Percentiles rank a stretch among this genome's conserved stretches.
These are phyloP conservation scores for Quercus tomentella DNA, from an alignment of 331 rosid species.

Conservation along the genomic window DNA sequence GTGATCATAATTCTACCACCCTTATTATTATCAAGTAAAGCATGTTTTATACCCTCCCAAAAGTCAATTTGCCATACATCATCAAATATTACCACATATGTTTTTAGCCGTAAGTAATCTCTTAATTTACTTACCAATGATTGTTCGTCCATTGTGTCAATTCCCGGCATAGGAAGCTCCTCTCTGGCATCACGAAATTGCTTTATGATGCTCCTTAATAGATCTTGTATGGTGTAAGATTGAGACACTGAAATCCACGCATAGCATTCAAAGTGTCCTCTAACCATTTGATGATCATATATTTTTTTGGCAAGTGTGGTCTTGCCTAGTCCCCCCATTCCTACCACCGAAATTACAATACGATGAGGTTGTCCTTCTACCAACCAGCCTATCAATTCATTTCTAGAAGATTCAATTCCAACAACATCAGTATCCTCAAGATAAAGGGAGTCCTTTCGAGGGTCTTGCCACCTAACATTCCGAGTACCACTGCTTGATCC, in stretches of 20 bases:
- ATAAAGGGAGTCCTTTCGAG: background rate
- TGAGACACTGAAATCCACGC: slow-evolving; percentile 16
- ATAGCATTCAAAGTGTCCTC: background rate
- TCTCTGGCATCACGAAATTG: no score
- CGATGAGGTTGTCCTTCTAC: background rate
- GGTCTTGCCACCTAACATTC: background rate
- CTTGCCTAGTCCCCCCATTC: slow-evolving; percentile 13
- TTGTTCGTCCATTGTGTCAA: background rate
- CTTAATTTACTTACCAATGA: background rate
- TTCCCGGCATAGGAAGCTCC: no score
- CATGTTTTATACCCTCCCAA: slow-evolving; percentile 13
- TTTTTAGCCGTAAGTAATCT: slow-evolving; percentile 1
- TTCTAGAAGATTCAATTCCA: background rate
- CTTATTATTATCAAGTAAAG: background rate
- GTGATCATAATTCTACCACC: slow-evolving; percentile 13
- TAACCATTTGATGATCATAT: background rate
- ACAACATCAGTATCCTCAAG: slow-evolving; percentile 9
- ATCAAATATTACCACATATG: slow-evolving; percentile 27
- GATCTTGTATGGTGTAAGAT: background rate
- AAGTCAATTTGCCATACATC: slow-evolving; percentile 6
- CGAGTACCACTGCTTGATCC: background rate
- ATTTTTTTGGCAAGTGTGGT: slow-evolving; percentile 1
- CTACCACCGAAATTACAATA: background rate
- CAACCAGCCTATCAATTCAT: background rate
- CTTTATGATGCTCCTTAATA: background rate